Conservation (phyloP, 495 filamentous ascomycete genomes). For the Trichoderma orchidacearum region DNA sequence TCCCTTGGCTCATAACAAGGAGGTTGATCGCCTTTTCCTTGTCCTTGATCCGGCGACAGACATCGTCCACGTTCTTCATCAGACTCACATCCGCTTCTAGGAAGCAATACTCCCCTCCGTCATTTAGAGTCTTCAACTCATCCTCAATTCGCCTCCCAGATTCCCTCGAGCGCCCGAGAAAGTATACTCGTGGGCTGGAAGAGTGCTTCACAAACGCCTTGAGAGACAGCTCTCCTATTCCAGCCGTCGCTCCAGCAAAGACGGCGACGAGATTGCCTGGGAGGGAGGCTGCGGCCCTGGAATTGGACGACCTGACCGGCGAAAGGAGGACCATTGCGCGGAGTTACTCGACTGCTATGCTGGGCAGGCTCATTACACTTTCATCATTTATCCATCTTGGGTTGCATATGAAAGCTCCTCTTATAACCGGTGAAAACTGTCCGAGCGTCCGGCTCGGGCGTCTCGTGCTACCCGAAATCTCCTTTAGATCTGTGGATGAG, state of each 20-base stretch:
- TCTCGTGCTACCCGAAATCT: too few species aligned
- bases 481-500: too few species aligned
- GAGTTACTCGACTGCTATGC: too few species aligned
- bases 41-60: constrained; percentile 39
- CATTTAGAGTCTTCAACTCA: constrained; percentile 35
- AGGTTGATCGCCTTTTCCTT: constrained; percentile 47
- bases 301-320: constrained; percentile 23
- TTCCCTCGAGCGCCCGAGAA: constrained; percentile 30
- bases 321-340: constrained; percentile 23
- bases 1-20: constrained; percentile 42
- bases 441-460: too few species aligned
- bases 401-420: too few species aligned
- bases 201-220: constrained; percentile 40
- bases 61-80: constrained; percentile 43
- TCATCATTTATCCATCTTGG: too few species aligned
- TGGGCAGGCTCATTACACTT: too few species aligned
- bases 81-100: constrained; percentile 42
- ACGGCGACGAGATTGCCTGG: constrained; percentile 34
- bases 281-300: constrained; percentile 19
- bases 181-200: constrained; percentile 29
- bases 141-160: constrained; percentile 27
- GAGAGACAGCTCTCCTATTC: constrained; percentile 47
- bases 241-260: constrained; percentile 52
- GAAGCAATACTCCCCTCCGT: constrained; percentile 38
- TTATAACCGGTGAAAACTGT: too few species aligned